Percentiles rank a stretch among this genome's conserved stretches.
Conservation (phyloP, 108 stramenopile species). For the Skeletonema menzelii region DNA sequence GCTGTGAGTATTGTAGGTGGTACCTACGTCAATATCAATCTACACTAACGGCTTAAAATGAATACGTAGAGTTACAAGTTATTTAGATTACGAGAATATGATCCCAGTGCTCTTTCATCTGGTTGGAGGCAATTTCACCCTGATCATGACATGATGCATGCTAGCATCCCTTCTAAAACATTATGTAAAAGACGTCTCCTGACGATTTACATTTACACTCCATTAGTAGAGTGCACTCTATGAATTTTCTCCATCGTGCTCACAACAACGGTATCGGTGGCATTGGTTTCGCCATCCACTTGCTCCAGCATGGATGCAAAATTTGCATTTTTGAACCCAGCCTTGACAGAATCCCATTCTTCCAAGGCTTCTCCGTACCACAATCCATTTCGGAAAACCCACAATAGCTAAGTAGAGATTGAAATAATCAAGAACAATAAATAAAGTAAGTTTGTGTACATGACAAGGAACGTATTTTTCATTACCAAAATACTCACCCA, state of each 20-base stretch:
- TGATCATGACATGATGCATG: not conserved
- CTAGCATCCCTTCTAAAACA: not conserved
- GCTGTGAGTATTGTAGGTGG: slow-evolving; percentile 24
- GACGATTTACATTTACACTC: not conserved
- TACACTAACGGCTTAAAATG: not conserved
- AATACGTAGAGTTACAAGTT: not conserved
- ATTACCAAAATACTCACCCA: slow-evolving; percentile 10
- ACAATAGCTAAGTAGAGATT: slow-evolving; percentile 34
- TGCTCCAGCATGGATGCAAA: slow-evolving; percentile 4
- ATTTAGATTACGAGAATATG: not conserved
- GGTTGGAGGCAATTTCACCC: not conserved
- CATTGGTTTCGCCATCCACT: not conserved
- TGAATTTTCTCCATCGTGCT: slow-evolving; percentile 37
- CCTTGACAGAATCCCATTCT: not conserved
- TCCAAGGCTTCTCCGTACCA: slow-evolving; percentile 57
- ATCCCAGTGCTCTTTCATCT: slow-evolving; percentile 2
- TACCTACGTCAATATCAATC: not conserved
- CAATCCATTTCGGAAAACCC: slow-evolving; percentile 67
- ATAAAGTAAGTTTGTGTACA: not conserved
- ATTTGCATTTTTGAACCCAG: not conserved
- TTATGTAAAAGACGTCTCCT: not conserved
- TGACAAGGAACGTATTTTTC: not conserved
- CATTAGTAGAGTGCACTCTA: not conserved
- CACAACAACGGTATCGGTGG: not conserved
- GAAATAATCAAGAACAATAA: not conserved